These are phyloP conservation scores for Sarocladium brachiariae DNA, from an alignment of 2,329 filamentous ascomycete species.

Conservation along the genomic window DNA sequence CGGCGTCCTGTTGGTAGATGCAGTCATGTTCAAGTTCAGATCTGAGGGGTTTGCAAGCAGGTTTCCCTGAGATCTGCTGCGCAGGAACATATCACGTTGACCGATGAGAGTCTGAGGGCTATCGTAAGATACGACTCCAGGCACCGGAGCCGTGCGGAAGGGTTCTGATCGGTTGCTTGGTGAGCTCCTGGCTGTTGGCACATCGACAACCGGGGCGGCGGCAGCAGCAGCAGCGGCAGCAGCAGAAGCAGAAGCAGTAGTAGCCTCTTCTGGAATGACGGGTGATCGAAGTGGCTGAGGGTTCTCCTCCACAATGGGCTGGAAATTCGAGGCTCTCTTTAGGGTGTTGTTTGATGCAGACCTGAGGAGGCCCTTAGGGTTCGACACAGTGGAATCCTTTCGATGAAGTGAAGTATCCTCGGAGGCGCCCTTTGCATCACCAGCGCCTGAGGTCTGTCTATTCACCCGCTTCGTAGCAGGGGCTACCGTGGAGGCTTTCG, in stretches of 20 bases:
- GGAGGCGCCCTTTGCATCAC: background rate
- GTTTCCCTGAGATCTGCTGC: slow-evolving; percentile 42
- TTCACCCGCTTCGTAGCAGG: background rate
- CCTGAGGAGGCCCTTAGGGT: slow-evolving; percentile 16
- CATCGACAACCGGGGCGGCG: slow-evolving; percentile 5
- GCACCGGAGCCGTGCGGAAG: slow-evolving; percentile 24
- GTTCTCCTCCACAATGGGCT: slow-evolving; percentile 40
- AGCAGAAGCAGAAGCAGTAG: slow-evolving; percentile 9
- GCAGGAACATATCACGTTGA: slow-evolving; percentile 47
- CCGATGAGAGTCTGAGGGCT: slow-evolving; percentile 50
- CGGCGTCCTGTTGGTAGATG: slow-evolving; percentile 22
- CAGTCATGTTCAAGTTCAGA: slow-evolving; percentile 16
- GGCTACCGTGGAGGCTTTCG: background rate
- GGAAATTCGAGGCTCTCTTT: slow-evolving; percentile 23
- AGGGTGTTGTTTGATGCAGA: slow-evolving; percentile 16
- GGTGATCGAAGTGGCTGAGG: slow-evolving; percentile 12
- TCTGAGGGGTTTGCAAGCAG: slow-evolving; percentile 21
- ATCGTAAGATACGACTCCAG: slow-evolving; percentile 43
- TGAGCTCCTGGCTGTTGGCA: background rate
- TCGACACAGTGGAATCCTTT: background rate
- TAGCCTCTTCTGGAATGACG: slow-evolving; percentile 17
- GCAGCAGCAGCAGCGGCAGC: slow-evolving; percentile 8
- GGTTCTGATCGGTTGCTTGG: slow-evolving; percentile 20
- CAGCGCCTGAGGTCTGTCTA: background rate
- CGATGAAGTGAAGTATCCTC: background rate